Evolutionary conservation across 768 basidiomycete genomes (phyloP).

Genomic region (Cyclocybe cylindracea): DNA sequence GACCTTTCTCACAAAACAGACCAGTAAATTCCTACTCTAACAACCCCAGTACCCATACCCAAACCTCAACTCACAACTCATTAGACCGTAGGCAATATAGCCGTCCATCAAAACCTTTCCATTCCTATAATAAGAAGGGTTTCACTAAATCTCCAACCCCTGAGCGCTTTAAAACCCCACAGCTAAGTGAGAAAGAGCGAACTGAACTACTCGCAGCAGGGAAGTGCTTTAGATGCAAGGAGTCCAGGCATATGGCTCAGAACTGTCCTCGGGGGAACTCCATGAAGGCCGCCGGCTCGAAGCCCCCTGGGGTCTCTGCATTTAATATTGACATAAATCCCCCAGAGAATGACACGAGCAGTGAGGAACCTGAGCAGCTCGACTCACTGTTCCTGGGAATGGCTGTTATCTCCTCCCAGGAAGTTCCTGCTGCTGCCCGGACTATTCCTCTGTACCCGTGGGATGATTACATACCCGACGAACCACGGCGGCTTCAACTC

Average conservation of each 20-base stretch:
- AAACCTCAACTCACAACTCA: too few species aligned
- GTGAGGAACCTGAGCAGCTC: slow-evolving; percentile 8
- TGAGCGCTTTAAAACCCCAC: too few species aligned
- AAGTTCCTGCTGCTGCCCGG: too few species aligned
- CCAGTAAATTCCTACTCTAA: too few species aligned
- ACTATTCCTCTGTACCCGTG: not conserved
- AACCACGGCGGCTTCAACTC: not conserved
- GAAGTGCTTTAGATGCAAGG: slow-evolving; percentile 22
- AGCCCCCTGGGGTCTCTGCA: slow-evolving; percentile 23
- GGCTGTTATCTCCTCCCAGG: not conserved
- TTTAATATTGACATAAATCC: slow-evolving; percentile 14
- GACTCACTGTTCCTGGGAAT: slow-evolving; percentile 11
- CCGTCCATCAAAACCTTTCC: too few species aligned
- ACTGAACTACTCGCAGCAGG: slow-evolving; percentile 15
- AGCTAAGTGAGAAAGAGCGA: slow-evolving; percentile 15
- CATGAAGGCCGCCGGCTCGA: slow-evolving; percentile 6
- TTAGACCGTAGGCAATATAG: too few species aligned
- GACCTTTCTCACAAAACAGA: too few species aligned
- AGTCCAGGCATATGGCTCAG: slow-evolving; percentile 19
- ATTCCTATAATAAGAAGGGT: too few species aligned
- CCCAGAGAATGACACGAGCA: too few species aligned
- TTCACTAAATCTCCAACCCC: too few species aligned
- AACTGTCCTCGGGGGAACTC: slow-evolving; percentile 21
- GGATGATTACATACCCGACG: not conserved
- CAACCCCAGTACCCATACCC: too few species aligned